A percentile compares a stretch with the other conserved stretches of the same genome.
Conservation (phyloP, 2,329 filamentous ascomycete genomes). For the Helicocarpus griseus region DNA sequence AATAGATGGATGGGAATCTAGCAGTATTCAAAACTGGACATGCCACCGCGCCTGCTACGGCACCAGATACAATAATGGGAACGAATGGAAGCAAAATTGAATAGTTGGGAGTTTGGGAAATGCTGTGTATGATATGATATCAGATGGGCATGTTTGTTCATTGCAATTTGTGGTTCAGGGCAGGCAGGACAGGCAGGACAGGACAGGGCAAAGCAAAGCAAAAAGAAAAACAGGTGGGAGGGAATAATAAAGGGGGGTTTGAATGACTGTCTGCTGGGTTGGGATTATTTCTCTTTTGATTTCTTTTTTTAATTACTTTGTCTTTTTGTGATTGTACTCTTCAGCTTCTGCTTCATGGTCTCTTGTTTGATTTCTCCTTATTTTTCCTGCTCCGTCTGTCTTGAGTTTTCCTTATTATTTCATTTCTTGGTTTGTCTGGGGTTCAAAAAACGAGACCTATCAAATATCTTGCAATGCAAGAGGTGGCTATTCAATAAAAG, state of each 20-base stretch:
- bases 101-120: background rate
- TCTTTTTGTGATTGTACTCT: background rate
- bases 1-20: background rate
- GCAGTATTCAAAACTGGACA: background rate
- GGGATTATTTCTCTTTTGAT: background rate
- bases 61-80: background rate
- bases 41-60: background rate
- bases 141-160: background rate
- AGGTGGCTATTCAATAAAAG: background rate
- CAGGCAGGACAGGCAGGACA: too few species aligned
- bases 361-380: background rate
- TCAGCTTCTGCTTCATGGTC: background rate
- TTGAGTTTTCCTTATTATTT: background rate
- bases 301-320: background rate
- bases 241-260: background rate
- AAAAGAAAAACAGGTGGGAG: background rate
- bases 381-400: background rate
- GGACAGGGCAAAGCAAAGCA: background rate
- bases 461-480: background rate
- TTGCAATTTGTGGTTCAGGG: background rate
- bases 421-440: too few species aligned
- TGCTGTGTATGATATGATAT: conserved; percentile 4
- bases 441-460: background rate
- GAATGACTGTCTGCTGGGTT: background rate
- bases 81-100: background rate